Percentiles rank a stretch among this genome's conserved stretches.
These are phyloP conservation scores for Dioscorea alata DNA, from an alignment of 106 monocot species.

Conservation along the genomic window DNA sequence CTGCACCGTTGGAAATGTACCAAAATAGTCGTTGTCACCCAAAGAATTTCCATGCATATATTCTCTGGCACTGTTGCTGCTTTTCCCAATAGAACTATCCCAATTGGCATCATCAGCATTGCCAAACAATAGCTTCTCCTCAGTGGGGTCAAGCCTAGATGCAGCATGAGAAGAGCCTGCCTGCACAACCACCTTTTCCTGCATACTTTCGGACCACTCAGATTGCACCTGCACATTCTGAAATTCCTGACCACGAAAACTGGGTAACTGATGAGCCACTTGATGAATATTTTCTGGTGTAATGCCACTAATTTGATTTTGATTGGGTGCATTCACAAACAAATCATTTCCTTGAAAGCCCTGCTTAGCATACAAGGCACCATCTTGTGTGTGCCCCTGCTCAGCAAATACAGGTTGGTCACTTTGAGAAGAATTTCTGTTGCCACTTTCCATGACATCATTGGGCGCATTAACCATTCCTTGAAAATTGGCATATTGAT, in stretches of 20 bases:
- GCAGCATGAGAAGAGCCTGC: conserved; percentile 23
- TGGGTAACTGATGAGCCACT: conserved; percentile 13
- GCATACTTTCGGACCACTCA: conserved; percentile 22
- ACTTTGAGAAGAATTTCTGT: conserved; percentile 2
- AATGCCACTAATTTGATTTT: conserved; percentile 23
- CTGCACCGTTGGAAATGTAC: conserved; percentile 50
- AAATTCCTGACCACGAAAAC: conserved; percentile 30
- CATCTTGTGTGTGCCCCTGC: conserved; percentile 18
- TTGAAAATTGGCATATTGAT: conserved; percentile 24
- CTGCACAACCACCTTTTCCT: conserved; percentile 23
- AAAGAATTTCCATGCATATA: conserved; percentile 26
- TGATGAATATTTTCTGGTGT: conserved; percentile 29
- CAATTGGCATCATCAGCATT: conserved; percentile 50
- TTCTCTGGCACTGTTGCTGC: conserved; percentile 15
- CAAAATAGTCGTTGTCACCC: conserved; percentile 38
- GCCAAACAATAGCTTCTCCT: conserved; percentile 75
- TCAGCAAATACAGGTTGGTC: conserved; percentile 25
- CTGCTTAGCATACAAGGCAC: conserved; percentile 20
- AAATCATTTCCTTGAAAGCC: conserved; percentile 26
- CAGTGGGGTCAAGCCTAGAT: conserved; percentile 74
- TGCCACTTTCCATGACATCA: conserved; percentile 11
- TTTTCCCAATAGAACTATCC: conserved; percentile 21
- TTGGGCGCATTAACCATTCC: conserved; percentile 25
- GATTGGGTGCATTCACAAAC: conserved; percentile 16
- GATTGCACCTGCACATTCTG: conserved; percentile 15